A percentile compares a stretch with the other conserved stretches of the same genome.
Evolutionary conservation across 108 stramenopile species (phyloP).

Genomic region (Stephanodiscus minutulus): DNA sequence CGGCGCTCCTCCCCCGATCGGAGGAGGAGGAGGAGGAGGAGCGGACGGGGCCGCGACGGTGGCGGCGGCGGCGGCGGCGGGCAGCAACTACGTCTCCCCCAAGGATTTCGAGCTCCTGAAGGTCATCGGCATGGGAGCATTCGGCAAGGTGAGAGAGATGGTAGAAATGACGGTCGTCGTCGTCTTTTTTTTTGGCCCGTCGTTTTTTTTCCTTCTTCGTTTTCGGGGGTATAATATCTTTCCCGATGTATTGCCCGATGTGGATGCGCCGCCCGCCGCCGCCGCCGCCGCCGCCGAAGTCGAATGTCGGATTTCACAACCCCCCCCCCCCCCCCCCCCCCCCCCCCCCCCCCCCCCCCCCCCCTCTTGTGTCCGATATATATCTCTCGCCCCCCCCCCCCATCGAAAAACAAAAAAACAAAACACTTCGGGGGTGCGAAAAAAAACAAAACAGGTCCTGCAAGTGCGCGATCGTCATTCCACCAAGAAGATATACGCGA

Average conservation of each 20-base stretch:
- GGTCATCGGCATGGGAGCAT: conserved; percentile 97
- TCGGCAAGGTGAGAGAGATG: conserved; percentile 90
- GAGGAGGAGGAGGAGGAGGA: not conserved
- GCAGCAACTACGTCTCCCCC: conserved; percentile 67
- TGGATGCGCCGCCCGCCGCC: too few species aligned
- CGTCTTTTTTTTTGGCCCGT: not conserved
- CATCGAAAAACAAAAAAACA: too few species aligned
- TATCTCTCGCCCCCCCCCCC: not conserved
- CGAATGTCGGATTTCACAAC: too few species aligned
- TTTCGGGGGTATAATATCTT: too few species aligned
- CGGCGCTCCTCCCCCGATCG: not conserved
- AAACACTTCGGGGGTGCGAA: too few species aligned
- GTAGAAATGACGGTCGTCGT: too few species aligned
- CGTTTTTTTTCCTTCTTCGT: not conserved
- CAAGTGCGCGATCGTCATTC: conserved; percentile 86
- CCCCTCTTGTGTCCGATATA: not conserved
- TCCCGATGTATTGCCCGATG: too few species aligned
- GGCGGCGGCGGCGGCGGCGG: not conserved
- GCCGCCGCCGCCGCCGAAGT: too few species aligned
- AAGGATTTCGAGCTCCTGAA: conserved; percentile 88
- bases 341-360: too few species aligned
- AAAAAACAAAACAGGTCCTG: conserved; percentile 55
- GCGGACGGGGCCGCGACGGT: not conserved
- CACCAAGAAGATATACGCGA: conserved; percentile 83
- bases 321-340: too few species aligned